These are phyloP conservation scores for Monilinia fructigena DNA, from an alignment of 2,329 filamentous ascomycete genomes.

Conservation along the genomic window DNA sequence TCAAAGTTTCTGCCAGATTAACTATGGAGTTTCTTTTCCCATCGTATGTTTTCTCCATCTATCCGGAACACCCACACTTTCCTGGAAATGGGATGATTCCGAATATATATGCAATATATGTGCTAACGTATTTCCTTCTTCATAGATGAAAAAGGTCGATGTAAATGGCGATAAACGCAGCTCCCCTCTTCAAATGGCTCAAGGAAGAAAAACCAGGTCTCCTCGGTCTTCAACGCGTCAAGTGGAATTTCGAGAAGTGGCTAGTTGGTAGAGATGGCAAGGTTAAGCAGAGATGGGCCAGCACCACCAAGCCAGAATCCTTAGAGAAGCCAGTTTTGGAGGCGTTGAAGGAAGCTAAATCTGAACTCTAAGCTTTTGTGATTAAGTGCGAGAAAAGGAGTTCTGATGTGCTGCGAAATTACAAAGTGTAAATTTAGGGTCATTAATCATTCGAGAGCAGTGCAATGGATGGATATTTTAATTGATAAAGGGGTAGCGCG, in stretches of 20 bases:
- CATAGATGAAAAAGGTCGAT: constrained; percentile 73
- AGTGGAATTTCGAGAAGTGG: constrained; percentile 99
- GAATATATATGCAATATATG: not conserved
- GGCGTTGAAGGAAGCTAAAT: constrained; percentile 46
- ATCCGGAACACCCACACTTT: no score
- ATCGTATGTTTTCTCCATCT: constrained; percentile 52
- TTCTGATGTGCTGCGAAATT: not conserved
- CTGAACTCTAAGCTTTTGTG: constrained; percentile 22
- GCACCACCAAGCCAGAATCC: constrained; percentile 79
- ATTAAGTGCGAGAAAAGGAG: no score
- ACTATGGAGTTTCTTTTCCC: constrained; percentile 92
- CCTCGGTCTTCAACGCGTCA: constrained; percentile 83
- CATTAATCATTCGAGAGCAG: no score
- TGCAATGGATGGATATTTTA: no score
- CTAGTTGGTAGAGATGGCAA: constrained; percentile 80
- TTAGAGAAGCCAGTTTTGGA: constrained; percentile 74
- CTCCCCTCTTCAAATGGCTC: constrained; percentile 76
- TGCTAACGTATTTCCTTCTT: not conserved
- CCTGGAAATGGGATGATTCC: no score
- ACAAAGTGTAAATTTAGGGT: not conserved
- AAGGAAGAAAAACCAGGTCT: constrained; percentile 75
- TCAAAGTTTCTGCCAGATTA: constrained; percentile 82
- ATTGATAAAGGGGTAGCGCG: no score
- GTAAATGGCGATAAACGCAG: constrained; percentile 83
- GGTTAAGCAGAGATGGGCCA: constrained; percentile 84